Percentiles rank a stretch among this genome's conserved stretches.
phyloP scores from a whole-genome alignment of 2,329 filamentous ascomycete species.

The Talaromyces sp. region DNA sequence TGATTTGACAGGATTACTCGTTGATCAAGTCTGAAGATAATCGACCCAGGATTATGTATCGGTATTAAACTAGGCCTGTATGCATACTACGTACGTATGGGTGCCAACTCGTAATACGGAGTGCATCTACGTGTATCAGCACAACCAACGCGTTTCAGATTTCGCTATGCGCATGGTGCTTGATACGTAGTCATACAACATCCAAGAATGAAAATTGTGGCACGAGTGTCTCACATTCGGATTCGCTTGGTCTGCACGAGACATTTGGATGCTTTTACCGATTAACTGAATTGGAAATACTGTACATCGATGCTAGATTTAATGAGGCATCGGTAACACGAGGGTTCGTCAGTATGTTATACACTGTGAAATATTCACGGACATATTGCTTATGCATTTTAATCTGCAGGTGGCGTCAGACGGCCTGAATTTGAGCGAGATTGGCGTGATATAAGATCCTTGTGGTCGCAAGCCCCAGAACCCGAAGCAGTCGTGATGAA shows the following conservation, averaged over 20 bases:
- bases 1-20: background rate
- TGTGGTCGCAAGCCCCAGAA: background rate
- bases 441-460: background rate
- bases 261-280: background rate
- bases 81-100: background rate
- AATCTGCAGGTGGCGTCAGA: background rate
- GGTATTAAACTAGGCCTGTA: background rate
- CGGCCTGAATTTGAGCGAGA: background rate
- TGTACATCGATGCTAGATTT: background rate
- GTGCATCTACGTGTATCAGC: background rate
- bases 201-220: background rate
- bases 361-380: background rate
- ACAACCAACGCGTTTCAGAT: slow-evolving; percentile 2
- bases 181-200: slow-evolving; percentile 3
- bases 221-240: slow-evolving; percentile 1
- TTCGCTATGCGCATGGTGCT: background rate
- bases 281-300: background rate
- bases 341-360: background rate
- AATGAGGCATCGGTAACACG: background rate
- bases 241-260: background rate
- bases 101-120: background rate
- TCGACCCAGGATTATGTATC: background rate
- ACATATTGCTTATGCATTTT: background rate
- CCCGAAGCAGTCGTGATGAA: background rate
- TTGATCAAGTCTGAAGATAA: background rate